Evolutionary conservation across 805 yeast species (phyloP), one percentile per base, ranked within the genome.

Genomic region (Jamesozyma piceae): DNA sequence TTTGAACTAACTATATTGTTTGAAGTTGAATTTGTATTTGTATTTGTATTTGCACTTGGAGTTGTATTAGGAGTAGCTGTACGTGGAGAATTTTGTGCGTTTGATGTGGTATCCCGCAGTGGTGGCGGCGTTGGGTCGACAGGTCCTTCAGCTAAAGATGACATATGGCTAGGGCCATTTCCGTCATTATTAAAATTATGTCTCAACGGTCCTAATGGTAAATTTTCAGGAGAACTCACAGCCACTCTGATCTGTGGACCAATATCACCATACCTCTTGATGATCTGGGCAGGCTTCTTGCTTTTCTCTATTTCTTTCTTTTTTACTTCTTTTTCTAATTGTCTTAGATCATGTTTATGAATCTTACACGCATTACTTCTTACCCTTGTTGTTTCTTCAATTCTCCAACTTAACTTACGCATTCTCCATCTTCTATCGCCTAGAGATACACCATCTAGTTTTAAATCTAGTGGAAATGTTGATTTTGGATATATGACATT

Each of bases 401-500:
- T 74, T 55, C 86, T 73, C 97, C 97, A 92, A 44, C 73, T 73
- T 34, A 92, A 64, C 57, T 87, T 85, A 38, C 96, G 72, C 89
- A 92, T 81, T 63, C 95, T 74, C 98, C 98, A 92, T 49, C 96
- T 70, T 49, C 66, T 62, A 44, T 74, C 80, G 11, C 69, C 67
- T 4, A 74, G 67, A 3, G 74, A 62, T 6, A 84, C 75, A 44
- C 87, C 83, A 52, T 87, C 95, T 54, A 92, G 65, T 50, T 80
- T 77, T 55, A 92, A 67, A 56, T 88, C 97, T 19, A 90, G 71
- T 0, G 92, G 82, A 56, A 92, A 86, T 1, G 81, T 71, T 0
- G 95, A 82, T 58, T 84, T 81, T 11, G 97, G 97, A 60, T 85
- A 85, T 27, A 85, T 74, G 14, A 88, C 95, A 49, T 83, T 83